phyloP scores from a whole-genome alignment of 306 rosid species.

The Lathyrus sativus region DNA sequence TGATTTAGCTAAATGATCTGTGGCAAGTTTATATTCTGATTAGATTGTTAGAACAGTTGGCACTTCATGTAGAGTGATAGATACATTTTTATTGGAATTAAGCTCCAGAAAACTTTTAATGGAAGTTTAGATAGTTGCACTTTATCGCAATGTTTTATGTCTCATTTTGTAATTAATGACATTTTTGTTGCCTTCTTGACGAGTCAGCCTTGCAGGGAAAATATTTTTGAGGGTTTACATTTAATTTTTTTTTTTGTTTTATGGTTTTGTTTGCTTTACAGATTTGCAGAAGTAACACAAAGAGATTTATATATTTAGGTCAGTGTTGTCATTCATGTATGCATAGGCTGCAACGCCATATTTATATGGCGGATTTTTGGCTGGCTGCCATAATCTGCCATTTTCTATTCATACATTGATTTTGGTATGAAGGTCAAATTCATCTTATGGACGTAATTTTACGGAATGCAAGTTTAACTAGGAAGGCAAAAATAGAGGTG shows the following conservation, averaged over 20 bases:
- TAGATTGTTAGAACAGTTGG: constrained; percentile 21
- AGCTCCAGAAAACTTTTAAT: constrained; percentile 4
- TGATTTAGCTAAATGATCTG: constrained; percentile 22
- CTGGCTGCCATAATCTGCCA: neutral
- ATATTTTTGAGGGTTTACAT: constrained; percentile 35
- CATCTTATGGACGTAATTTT: neutral
- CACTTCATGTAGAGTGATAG: constrained; percentile 24
- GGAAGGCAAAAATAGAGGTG: neutral
- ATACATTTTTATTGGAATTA: constrained; percentile 13
- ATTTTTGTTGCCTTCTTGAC: neutral
- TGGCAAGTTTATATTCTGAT: constrained; percentile 14
- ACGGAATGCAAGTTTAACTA: neutral
- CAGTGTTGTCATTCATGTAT: neutral
- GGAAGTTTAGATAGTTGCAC: constrained; percentile 13
- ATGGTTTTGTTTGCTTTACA: constrained; percentile 19
- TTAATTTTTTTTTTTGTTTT: too few species aligned
- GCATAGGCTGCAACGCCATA: neutral
- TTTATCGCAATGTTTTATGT: constrained; percentile 10
- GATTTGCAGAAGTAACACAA: neutral
- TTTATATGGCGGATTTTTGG: neutral
- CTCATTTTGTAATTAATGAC: constrained; percentile 7
- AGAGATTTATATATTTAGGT: neutral
- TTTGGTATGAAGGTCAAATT: neutral
- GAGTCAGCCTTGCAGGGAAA: neutral
- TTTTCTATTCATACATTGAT: neutral